Evolutionary conservation across 164 flowering plant species (phyloP).

Genomic region (Liquidambar formosana): DNA sequence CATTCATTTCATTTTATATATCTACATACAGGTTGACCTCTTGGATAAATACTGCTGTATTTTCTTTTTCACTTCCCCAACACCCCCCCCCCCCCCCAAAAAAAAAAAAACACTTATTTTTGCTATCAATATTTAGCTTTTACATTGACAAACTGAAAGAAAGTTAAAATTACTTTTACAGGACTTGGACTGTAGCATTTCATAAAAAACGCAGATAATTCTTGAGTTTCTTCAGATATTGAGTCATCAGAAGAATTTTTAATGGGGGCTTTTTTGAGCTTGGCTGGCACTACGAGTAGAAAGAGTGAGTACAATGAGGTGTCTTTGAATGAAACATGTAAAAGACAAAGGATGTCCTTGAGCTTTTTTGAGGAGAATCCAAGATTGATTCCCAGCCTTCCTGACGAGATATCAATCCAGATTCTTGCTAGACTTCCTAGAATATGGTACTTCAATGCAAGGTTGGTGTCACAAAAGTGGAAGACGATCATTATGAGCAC

Average conservation of each 20-base stretch:
- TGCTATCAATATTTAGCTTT: not conserved
- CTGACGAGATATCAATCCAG: slow-evolving; percentile 83
- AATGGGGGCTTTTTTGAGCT: slow-evolving; percentile 78
- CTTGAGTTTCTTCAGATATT: no score
- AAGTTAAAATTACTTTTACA: not conserved
- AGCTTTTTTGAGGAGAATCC: slow-evolving; percentile 38
- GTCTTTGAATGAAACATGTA: slow-evolving; percentile 41
- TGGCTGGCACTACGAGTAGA: slow-evolving; percentile 36
- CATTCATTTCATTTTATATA: no score
- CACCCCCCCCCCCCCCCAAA: no score
- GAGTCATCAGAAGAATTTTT: not conserved
- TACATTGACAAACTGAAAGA: not conserved
- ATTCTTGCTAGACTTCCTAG: slow-evolving; percentile 85
- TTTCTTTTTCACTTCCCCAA: not conserved
- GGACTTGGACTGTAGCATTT: not conserved
- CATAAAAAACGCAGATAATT: not conserved
- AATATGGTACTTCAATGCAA: slow-evolving; percentile 45
- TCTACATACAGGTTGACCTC: not conserved
- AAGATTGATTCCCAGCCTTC: slow-evolving; percentile 77
- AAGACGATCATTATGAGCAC: slow-evolving; percentile 43
- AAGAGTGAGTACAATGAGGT: slow-evolving; percentile 26
- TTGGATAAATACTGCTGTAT: no score
- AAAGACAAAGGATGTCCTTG: slow-evolving; percentile 62
- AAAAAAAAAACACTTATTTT: no score
- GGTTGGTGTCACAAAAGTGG: slow-evolving; percentile 75